phyloP scores from a whole-genome alignment of 2,329 filamentous ascomycete species.

The Fusarium sp. region DNA sequence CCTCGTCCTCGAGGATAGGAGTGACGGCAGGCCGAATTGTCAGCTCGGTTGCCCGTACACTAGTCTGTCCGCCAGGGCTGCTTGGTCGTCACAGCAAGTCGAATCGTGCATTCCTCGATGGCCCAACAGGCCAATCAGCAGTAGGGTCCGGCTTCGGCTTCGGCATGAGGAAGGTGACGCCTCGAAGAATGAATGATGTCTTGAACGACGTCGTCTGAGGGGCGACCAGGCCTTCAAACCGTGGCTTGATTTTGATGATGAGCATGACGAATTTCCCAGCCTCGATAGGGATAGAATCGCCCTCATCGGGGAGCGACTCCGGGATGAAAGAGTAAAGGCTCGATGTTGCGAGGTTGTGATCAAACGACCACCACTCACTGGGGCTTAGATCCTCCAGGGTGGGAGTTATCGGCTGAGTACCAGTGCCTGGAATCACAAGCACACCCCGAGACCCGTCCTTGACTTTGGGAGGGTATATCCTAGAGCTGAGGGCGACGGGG shows the following conservation, averaged over 20 bases:
- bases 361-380: neutral
- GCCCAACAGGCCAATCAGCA: neutral
- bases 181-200: neutral
- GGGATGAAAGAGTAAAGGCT: neutral
- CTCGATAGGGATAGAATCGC: neutral
- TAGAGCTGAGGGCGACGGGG: neutral
- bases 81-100: neutral
- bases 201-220: neutral
- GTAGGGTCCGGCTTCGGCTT: neutral
- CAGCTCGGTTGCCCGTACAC: neutral
- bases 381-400: neutral
- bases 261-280: neutral
- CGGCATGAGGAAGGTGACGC: neutral
- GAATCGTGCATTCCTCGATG: neutral
- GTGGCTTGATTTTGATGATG: neutral
- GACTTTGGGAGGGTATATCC: neutral
- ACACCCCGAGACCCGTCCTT: neutral
- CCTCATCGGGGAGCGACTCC: neutral
- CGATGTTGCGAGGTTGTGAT: neutral
- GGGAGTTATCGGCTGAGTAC: neutral
- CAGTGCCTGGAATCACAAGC: neutral
- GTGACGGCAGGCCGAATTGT: neutral
- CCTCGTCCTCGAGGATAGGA: neutral
- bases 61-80: neutral
- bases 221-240: neutral